phyloP scores from a whole-genome alignment of 108 stramenopile genomes.

The Seminavis robusta region DNA sequence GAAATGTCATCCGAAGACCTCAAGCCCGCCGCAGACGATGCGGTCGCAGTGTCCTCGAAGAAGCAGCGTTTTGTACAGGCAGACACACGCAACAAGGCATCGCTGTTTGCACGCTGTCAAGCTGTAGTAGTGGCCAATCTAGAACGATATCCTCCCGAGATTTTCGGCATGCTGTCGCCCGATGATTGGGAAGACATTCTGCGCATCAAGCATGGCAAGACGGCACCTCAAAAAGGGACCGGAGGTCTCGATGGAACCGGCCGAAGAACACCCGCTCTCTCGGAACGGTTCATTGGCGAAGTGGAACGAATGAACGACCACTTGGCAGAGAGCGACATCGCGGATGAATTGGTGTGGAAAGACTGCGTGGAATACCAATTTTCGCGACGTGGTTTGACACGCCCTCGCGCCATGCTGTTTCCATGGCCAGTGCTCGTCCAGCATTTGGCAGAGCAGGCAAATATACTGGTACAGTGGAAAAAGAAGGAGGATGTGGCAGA shows the following conservation, averaged over 20 bases:
- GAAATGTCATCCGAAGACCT: no score
- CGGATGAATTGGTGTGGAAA: conserved; percentile 51
- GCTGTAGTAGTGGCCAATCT: conserved; percentile 33
- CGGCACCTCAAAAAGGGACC: conserved; percentile 30
- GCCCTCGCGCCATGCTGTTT: conserved; percentile 40
- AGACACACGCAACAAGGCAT: no score
- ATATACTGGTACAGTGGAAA: background rate
- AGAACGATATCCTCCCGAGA: conserved; percentile 48
- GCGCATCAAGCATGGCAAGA: conserved; percentile 22
- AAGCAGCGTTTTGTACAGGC: no score
- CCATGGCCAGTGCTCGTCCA: conserved; percentile 50
- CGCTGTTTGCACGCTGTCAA: conserved; percentile 28
- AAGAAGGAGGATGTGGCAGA: conserved; percentile 1
- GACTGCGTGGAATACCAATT: conserved; percentile 52
- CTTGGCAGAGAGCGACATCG: conserved; percentile 25
- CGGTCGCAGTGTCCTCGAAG: no score
- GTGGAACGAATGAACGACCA: conserved; percentile 44
- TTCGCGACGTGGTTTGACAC: conserved; percentile 29
- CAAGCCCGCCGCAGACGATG: no score
- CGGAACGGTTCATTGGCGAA: conserved; percentile 30
- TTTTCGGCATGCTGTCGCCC: conserved; percentile 33
- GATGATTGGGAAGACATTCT: conserved; percentile 45
- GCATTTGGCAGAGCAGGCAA: background rate
- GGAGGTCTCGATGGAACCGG: conserved; percentile 47
- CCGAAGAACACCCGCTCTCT: conserved; percentile 38